Conservation (phyloP, 192 early-diverging fungal genomes). For the Coemansia furcata region DNA sequence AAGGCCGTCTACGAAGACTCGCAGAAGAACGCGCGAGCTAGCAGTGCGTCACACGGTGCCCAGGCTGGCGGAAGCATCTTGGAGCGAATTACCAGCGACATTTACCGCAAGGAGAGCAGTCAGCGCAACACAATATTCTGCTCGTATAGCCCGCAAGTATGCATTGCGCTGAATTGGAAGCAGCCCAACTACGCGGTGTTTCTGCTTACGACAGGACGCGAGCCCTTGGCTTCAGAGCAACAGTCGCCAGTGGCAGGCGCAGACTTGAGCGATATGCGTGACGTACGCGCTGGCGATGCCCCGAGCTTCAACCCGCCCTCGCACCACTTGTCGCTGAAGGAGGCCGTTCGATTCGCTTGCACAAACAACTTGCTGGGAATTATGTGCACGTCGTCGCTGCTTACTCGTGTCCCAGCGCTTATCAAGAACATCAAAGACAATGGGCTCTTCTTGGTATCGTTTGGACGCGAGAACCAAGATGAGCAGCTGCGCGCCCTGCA, state of each 20-base stretch:
- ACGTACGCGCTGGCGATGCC: conserved; percentile 20
- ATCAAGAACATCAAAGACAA: conserved; percentile 91
- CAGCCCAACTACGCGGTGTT: conserved; percentile 98
- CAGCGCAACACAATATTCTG: conserved; percentile 78
- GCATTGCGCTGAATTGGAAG: conserved; percentile 97
- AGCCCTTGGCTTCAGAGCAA: conserved; percentile 6
- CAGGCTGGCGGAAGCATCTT: background rate
- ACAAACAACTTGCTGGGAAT: conserved; percentile 90
- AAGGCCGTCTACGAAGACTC: conserved; percentile 81
- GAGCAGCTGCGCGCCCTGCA: conserved; percentile 66
- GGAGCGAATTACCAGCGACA: conserved; percentile 12
- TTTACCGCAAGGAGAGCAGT: conserved; percentile 12
- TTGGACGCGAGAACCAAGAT: conserved; percentile 76
- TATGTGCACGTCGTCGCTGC: conserved; percentile 83
- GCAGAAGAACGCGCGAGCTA: conserved; percentile 16
- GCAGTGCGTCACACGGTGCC: background rate
- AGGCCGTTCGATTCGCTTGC: conserved; percentile 91
- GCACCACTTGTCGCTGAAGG: conserved; percentile 70
- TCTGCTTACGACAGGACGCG: conserved; percentile 81
- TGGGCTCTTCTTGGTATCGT: conserved; percentile 88
- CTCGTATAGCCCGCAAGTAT: conserved; percentile 88
- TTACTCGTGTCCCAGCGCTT: conserved; percentile 88
- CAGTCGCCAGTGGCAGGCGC: conserved; percentile 47
- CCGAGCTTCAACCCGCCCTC: conserved; percentile 29
- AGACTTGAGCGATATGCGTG: conserved; percentile 13